A percentile compares a stretch with the other conserved stretches of the same genome.
Conservation (phyloP, 768 basidiomycete species). For the Leccinum disarticulatum region DNA sequence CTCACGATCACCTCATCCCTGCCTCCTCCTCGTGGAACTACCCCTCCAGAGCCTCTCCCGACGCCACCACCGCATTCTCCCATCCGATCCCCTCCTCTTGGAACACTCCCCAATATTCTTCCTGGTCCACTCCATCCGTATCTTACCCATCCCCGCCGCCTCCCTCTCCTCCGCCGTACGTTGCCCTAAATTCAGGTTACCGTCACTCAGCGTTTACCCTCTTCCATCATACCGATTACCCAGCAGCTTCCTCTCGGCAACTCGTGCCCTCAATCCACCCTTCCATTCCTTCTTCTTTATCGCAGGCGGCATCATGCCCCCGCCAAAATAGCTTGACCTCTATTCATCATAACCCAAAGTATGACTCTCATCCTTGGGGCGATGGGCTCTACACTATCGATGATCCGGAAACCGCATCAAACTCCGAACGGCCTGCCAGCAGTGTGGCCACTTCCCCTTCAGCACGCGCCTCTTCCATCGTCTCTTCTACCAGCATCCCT, state of each 20-base stretch:
- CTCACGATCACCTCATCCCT: constrained; percentile 25
- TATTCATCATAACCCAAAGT: constrained; percentile 16
- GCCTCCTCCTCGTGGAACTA: constrained; percentile 29
- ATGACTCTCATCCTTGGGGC: constrained; percentile 29
- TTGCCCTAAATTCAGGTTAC: constrained; percentile 19
- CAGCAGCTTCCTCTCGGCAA: constrained; percentile 18
- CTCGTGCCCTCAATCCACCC: constrained; percentile 16
- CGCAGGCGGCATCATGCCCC: constrained; percentile 11
- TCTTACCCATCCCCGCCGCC: constrained; percentile 25
- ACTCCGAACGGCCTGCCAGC: constrained; percentile 36
- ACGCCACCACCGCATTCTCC: constrained; percentile 13
- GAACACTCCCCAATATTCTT: constrained; percentile 18
- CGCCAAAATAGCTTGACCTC: constrained; percentile 25
- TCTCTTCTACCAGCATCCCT: constrained; percentile 29
- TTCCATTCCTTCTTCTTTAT: constrained; percentile 20
- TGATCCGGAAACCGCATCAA: constrained; percentile 33
- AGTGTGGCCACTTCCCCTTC: constrained; percentile 37
- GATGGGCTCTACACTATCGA: constrained; percentile 34
- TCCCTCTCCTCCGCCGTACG: constrained; percentile 23
- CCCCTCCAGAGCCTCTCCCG: constrained; percentile 22
- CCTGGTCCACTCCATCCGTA: constrained; percentile 17
- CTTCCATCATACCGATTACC: constrained; percentile 25
- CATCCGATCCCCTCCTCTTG: constrained; percentile 21
- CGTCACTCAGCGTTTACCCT: constrained; percentile 25
- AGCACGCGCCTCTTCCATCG: constrained; percentile 35